These are phyloP conservation scores for Boletus coccyginus DNA, from an alignment of 768 basidiomycete genomes.

Conservation along the genomic window DNA sequence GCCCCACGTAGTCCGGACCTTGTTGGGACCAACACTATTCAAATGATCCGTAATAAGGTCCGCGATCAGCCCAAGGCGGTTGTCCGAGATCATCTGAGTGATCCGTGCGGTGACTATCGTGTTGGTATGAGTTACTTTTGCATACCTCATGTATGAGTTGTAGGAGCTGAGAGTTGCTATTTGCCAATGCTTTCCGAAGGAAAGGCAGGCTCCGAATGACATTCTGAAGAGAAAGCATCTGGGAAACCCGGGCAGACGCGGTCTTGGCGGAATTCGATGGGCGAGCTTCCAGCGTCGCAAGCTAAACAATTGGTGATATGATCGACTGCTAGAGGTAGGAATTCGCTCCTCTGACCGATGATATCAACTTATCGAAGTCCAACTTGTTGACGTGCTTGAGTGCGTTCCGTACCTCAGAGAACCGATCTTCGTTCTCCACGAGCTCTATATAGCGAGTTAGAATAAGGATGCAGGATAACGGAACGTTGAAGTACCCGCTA, in stretches of 20 bases:
- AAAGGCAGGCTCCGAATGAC: slow-evolving; percentile 66
- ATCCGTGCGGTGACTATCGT: neutral
- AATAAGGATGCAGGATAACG: neutral
- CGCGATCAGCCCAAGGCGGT: slow-evolving; percentile 63
- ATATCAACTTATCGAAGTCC: slow-evolving; percentile 87
- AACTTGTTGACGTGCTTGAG: slow-evolving; percentile 71
- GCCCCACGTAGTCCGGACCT: slow-evolving; percentile 40
- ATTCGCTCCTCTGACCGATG: slow-evolving; percentile 42
- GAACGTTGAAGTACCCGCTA: slow-evolving; percentile 55
- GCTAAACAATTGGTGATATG: slow-evolving; percentile 37
- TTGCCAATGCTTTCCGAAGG: slow-evolving; percentile 59
- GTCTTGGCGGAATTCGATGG: slow-evolving; percentile 53
- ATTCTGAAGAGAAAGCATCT: slow-evolving; percentile 77
- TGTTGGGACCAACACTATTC: slow-evolving; percentile 62
- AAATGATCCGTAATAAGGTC: slow-evolving; percentile 55
- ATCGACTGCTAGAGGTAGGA: neutral
- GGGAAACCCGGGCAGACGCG: slow-evolving; percentile 66
- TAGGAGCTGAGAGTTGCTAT: slow-evolving; percentile 58
- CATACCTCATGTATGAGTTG: slow-evolving; percentile 58
- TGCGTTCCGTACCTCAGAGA: slow-evolving; percentile 63
- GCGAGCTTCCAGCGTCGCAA: slow-evolving; percentile 61
- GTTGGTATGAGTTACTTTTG: neutral
- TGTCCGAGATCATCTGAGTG: slow-evolving; percentile 69
- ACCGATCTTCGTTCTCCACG: slow-evolving; percentile 71
- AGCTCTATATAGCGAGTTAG: slow-evolving; percentile 50